A percentile compares a stretch with the other conserved stretches of the same genome.
phyloP scores from a whole-genome alignment of 2,329 filamentous ascomycete species.

The Ophiostoma montium region DNA sequence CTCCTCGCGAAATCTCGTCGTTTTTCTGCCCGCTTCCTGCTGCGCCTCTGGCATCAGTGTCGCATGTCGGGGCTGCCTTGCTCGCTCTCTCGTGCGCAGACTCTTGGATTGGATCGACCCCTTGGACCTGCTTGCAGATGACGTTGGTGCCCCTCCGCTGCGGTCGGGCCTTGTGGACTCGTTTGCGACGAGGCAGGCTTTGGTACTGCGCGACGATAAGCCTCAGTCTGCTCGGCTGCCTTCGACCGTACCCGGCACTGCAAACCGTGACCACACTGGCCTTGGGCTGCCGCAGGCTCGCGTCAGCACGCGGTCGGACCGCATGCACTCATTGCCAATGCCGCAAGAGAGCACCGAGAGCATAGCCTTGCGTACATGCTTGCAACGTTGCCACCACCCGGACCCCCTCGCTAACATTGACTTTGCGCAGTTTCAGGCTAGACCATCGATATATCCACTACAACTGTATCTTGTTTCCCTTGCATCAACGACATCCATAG shows the following conservation, averaged over 20 bases:
- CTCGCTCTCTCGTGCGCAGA: background rate
- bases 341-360: no score
- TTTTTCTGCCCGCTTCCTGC: background rate
- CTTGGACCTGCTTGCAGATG: background rate
- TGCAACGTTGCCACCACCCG: background rate
- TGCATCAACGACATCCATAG: slow-evolving; percentile 5
- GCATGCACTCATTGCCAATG: no score
- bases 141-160: background rate
- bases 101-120: background rate
- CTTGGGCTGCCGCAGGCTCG: background rate
- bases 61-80: background rate
- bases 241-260: background rate
- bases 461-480: background rate
- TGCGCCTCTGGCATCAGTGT: background rate
- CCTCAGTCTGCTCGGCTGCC: background rate
- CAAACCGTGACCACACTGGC: background rate
- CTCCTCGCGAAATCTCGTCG: background rate
- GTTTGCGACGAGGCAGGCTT: background rate
- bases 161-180: background rate
- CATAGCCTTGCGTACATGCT: background rate
- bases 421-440: slow-evolving; percentile 3
- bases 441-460: slow-evolving; percentile 9
- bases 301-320: no score
- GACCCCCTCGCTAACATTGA: background rate
- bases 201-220: background rate